Evolutionary conservation across 2,329 filamentous ascomycete genomes (phyloP), one percentile per base, ranked within the genome.

Genomic region (Lachnellula occidentalis): DNA sequence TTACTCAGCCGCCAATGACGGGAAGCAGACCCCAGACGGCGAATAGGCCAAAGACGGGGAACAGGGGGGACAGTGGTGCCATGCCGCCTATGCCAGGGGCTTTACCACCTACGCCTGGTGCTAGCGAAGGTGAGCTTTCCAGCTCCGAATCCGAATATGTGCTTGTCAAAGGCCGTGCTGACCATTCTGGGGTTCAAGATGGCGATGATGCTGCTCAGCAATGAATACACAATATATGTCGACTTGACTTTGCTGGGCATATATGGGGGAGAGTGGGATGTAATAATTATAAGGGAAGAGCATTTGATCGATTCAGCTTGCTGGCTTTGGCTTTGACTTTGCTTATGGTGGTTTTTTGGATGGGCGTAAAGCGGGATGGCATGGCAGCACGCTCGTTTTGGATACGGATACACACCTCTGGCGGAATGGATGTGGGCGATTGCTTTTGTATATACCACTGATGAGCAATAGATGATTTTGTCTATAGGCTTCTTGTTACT

Each of bases 51-150:
- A 48, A 39, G 52, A 57, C 37, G 19, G 41, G 41, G n/a, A 43
- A 22, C 27, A 31, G 27, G 27, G 27, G 27, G 2, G 27, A 31
- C 27, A 31, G 27, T 11, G 53, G 24, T 19, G 19, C 15, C n/a
- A 1, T 46, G 3, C 54, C 56, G 17, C 57, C 58, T 3, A 62
- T 66, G 53, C 63, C 64, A 56, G 67, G 67, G 43, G 62, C 56
- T 42, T 49, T 68, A 12, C 67, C 67, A 49, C 67, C 67, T 2
- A 70, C 67, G 27, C 67, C 67, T 37, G 65, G 67, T 55, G 62
- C 66, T 50, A 70, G 67, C 55, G 67, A 69, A 67, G 67, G 67
- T 68, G 64, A 67, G 61, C 60, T 47, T 19, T 45, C 51, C 45
- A 47, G 50, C 56, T 59, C 58, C 53, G 61, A 64, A 17, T 51